Evolutionary conservation across 768 basidiomycete genomes (phyloP).

Genomic region (Boletus subparvulus): DNA sequence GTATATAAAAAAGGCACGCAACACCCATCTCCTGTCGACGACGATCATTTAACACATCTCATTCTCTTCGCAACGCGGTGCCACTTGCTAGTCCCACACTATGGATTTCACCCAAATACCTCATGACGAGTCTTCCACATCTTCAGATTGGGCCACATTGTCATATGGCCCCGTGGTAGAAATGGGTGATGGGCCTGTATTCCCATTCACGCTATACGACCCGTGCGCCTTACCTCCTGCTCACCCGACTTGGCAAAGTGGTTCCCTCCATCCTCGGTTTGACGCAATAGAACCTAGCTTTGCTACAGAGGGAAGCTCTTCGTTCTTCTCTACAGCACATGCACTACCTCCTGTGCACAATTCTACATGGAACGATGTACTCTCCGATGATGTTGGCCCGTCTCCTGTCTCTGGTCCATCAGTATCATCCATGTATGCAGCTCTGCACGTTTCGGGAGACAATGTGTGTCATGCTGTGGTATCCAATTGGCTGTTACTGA

Average conservation of each 20-base stretch:
- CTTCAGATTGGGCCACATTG: background rate
- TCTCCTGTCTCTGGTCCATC: background rate
- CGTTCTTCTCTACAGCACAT: background rate
- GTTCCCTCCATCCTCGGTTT: background rate
- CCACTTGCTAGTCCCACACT: no score
- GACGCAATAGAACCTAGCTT: no score
- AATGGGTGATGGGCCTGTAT: background rate
- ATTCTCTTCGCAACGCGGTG: background rate
- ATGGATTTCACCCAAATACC: background rate
- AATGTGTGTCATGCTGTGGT: constrained; percentile 7
- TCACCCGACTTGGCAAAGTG: background rate
- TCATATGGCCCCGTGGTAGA: no score
- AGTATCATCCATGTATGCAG: background rate
- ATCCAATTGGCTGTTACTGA: background rate
- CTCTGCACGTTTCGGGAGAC: background rate
- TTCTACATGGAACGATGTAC: background rate
- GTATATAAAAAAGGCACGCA: background rate
- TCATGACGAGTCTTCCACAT: background rate
- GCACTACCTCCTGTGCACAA: rapidly evolving
- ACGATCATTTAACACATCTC: background rate
- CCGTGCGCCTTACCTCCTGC: background rate
- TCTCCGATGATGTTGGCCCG: background rate
- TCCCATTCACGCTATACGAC: background rate
- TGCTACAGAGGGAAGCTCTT: background rate
- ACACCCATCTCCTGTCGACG: no score